Conservation (phyloP, 2,329 filamentous ascomycete species). For the Purpureocillium takamizusanense region DNA sequence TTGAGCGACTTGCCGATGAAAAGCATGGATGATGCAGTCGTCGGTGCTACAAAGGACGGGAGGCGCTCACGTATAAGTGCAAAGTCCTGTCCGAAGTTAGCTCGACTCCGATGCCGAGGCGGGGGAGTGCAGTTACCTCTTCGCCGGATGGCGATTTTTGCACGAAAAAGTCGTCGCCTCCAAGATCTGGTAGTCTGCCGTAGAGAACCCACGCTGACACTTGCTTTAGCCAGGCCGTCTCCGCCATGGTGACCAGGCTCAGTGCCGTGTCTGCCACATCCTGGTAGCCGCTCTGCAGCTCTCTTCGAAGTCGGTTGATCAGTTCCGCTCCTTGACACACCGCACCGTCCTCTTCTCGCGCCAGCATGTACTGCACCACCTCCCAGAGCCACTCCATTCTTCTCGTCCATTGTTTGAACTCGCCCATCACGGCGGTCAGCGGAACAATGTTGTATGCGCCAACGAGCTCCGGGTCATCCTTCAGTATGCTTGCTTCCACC, state of each 20-base stretch:
- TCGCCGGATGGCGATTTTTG: slow-evolving; percentile 35
- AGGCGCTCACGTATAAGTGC: slow-evolving; percentile 50
- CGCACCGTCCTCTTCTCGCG: slow-evolving; percentile 20
- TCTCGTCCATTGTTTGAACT: slow-evolving; percentile 82
- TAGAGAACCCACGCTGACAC: slow-evolving; percentile 86
- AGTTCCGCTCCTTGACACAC: slow-evolving; percentile 60
- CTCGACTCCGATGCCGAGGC: background rate
- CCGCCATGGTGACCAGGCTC: slow-evolving; percentile 66
- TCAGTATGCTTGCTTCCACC: slow-evolving; percentile 71
- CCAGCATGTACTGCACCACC: slow-evolving; percentile 59
- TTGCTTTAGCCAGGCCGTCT: slow-evolving; percentile 87
- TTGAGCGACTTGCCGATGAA: slow-evolving; percentile 88
- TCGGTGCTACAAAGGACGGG: slow-evolving; percentile 68
- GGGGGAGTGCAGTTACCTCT: slow-evolving; percentile 18
- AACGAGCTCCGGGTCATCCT: slow-evolving; percentile 67
- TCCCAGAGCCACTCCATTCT: slow-evolving; percentile 81
- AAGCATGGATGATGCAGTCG: slow-evolving; percentile 73
- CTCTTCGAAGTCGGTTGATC: slow-evolving; percentile 66
- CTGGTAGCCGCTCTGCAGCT: slow-evolving; percentile 78
- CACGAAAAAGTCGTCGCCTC: slow-evolving; percentile 82
- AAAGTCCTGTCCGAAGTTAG: slow-evolving; percentile 39
- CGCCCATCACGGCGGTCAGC: slow-evolving; percentile 70
- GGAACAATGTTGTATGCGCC: slow-evolving; percentile 92
- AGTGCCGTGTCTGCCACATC: slow-evolving; percentile 73
- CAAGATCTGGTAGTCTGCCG: slow-evolving; percentile 70